Base-by-base conservation (phyloP, 441 rosid species). In the Kokia cookei region DNA sequence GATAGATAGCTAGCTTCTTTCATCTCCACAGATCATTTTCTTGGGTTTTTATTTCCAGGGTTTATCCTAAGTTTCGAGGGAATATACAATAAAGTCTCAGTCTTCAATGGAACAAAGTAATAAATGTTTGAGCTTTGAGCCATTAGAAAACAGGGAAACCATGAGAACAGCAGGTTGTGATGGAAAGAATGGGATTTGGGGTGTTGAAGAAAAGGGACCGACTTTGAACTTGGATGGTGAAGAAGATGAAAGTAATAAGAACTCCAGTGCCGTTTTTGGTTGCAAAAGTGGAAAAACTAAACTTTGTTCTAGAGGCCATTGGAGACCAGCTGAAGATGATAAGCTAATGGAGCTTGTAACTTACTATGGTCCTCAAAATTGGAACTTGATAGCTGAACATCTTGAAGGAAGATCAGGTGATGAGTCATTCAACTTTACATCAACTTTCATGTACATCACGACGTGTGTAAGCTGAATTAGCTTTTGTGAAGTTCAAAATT, bases 321-420 rank as follows among this genome's bases (percentile, higher is more conserved):
- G 99, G 99, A 88, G 95, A 76, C 96, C 99, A 7, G 91, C 90
- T 69, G 99, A 95, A 78, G 99, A 95, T 83, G 86, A 88, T 40
- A 88, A 89, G 79, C 98, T 95, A 11, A 89, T 80, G 82, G 96
- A 90, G 74, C 97, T 95, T 67, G 99, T 95, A 14, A 77, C 88
- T 45, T 85, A 85, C 63, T 88, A 86, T 47, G 99, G 98, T 22
- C 99, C 99, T 69, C 97, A 93, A 83, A 95, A 95, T 76, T 95
- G 98, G 98, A 95, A 95, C 80, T 84, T 91, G 86, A 91, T 93
- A 32, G 98, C 99, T 64, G 92, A 93, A 78, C 83, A 90, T 75
- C 93, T 95, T 54, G 78, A 84, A 63, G 97, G 98, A 79, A 88
- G 99, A 93, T 93, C 98, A 74, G 98, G 99, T 93, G 75, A 32